Evolutionary conservation across 2,329 filamentous ascomycete species (phyloP).

Genomic region (Aspergillus sp.): DNA sequence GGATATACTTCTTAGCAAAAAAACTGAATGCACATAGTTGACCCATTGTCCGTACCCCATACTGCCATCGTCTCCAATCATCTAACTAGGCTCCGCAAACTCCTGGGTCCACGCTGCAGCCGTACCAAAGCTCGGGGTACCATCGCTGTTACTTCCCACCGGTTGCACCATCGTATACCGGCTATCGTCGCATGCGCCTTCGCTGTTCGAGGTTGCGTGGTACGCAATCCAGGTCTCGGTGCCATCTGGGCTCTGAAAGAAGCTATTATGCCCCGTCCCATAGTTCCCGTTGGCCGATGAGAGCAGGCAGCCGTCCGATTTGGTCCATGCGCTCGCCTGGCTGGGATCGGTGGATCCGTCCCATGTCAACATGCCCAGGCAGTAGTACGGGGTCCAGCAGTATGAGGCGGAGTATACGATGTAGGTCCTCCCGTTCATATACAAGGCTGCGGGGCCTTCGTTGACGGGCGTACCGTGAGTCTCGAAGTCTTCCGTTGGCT

Average conservation of each 20-base stretch:
- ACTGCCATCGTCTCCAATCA: no score
- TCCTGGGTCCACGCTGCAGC: conserved; percentile 4
- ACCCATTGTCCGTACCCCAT: no score
- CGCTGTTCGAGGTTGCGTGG: conserved; percentile 52
- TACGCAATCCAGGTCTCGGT: conserved; percentile 57
- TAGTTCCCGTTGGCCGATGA: conserved; percentile 57
- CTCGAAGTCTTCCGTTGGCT: conserved; percentile 54
- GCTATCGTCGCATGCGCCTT: conserved; percentile 53
- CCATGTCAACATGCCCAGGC: conserved; percentile 55
- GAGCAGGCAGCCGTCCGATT: conserved; percentile 51
- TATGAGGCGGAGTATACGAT: conserved; percentile 56
- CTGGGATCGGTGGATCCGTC: conserved; percentile 52
- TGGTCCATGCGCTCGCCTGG: conserved; percentile 48
- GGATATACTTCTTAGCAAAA: no score
- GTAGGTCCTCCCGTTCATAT: conserved; percentile 53
- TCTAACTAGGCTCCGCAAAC: not conserved
- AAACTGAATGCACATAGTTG: no score
- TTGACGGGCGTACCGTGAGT: conserved; percentile 51
- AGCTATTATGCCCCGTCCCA: conserved; percentile 57
- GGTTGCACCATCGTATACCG: conserved; percentile 56
- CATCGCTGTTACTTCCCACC: conserved; percentile 51
- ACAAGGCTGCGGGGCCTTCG: conserved; percentile 56
- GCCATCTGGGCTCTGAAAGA: conserved; percentile 58
- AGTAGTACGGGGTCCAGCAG: conserved; percentile 57
- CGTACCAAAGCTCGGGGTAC: conserved; percentile 53